Conservation (phyloP, 2,329 filamentous ascomycete genomes). For the Aspergillus oerlinghausenensis region DNA sequence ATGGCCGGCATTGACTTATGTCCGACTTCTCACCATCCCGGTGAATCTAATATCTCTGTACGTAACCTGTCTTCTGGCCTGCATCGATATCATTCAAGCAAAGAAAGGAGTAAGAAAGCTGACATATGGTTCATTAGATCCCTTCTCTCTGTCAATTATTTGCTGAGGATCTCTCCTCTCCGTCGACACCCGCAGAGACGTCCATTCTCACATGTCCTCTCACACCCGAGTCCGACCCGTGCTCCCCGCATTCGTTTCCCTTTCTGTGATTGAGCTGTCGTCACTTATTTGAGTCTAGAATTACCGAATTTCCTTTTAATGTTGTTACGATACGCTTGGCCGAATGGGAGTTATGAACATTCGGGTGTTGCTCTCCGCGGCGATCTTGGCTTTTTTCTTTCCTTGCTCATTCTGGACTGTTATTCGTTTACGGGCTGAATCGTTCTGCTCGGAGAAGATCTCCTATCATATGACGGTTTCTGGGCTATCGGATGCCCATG, state of each 20-base stretch:
- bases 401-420: background rate
- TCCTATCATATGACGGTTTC: background rate
- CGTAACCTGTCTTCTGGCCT: slow-evolving; percentile 31
- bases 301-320: slow-evolving; percentile 1
- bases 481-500: background rate
- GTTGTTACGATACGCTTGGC: slow-evolving; percentile 4
- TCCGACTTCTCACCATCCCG: slow-evolving; percentile 30
- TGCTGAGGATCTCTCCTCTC: slow-evolving; percentile 36
- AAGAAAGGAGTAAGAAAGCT: slow-evolving; percentile 9
- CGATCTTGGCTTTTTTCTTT: background rate
- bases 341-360: background rate
- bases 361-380: background rate
- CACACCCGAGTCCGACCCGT: slow-evolving; percentile 39
- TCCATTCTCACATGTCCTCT: slow-evolving; percentile 37
- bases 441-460: background rate
- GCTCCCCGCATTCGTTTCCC: slow-evolving; percentile 35
- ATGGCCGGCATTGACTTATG: slow-evolving; percentile 54
- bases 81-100: slow-evolving; percentile 4
- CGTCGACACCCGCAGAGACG: slow-evolving; percentile 39
- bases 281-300: background rate
- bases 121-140: slow-evolving; percentile 26
- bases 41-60: slow-evolving; percentile 41
- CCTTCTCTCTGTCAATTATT: slow-evolving; percentile 34
- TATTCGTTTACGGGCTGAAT: background rate
- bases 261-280: slow-evolving; percentile 12